Conservation (phyloP, 2,329 filamentous ascomycete genomes). For the Rosellinia necatrix region DNA sequence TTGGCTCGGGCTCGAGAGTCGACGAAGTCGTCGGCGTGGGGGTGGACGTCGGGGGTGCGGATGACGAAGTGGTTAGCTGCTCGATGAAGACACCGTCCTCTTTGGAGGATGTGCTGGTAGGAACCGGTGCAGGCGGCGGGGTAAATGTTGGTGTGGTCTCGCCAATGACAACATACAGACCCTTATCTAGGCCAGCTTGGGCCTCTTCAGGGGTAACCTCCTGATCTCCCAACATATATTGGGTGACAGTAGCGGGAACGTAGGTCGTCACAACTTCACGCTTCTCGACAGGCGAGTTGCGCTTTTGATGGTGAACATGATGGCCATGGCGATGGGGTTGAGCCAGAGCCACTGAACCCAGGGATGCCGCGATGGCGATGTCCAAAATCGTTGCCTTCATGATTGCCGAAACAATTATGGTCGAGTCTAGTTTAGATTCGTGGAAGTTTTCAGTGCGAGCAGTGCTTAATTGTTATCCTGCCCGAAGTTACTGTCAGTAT, state of each 20-base stretch:
- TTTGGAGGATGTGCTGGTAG: constrained; percentile 42
- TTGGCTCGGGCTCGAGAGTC: constrained; percentile 31
- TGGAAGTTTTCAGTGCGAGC: not conserved
- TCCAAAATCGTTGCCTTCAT: constrained; percentile 57
- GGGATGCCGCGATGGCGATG: constrained; percentile 56
- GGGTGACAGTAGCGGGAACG: constrained; percentile 65
- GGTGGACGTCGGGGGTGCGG: constrained; percentile 34
- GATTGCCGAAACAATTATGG: constrained; percentile 26
- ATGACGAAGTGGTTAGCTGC: constrained; percentile 37
- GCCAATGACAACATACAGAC: constrained; percentile 70
- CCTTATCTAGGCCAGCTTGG: constrained; percentile 70
- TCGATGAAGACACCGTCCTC: constrained; percentile 41
- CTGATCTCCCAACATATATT: constrained; percentile 73
- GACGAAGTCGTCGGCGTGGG: constrained; percentile 35
- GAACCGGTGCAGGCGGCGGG: constrained; percentile 45
- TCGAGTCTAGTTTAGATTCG: constrained; percentile 11
- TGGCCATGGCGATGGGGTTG: constrained; percentile 64
- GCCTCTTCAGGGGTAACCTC: constrained; percentile 67
- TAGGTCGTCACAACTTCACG: constrained; percentile 57
- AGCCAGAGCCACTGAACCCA: constrained; percentile 53
- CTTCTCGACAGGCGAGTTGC: constrained; percentile 54
- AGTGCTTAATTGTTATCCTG: constrained; percentile 8
- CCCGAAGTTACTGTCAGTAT: constrained; percentile 6
- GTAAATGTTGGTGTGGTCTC: constrained; percentile 59
- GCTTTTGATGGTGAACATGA: constrained; percentile 63